These are phyloP conservation scores for Pleurotus salmoneostramineus DNA, from an alignment of 768 basidiomycete species.

Conservation along the genomic window DNA sequence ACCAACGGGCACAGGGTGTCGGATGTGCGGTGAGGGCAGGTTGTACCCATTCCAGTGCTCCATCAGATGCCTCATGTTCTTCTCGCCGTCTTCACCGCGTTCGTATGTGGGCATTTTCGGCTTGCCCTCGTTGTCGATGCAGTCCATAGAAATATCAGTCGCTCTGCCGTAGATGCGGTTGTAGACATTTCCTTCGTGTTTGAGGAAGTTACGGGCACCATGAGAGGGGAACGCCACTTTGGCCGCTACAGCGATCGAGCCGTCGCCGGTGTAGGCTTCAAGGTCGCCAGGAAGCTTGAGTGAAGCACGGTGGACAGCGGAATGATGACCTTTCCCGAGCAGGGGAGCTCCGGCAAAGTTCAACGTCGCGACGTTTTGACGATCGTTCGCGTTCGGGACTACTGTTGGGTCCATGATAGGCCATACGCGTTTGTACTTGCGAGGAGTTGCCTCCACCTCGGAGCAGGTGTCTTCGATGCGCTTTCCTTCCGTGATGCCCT, in stretches of 20 bases:
- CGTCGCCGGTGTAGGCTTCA: slow-evolving; percentile 15
- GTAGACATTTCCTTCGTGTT: slow-evolving; percentile 29
- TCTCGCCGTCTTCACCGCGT: background rate
- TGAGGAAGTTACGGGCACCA: slow-evolving; percentile 20
- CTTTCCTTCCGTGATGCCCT: slow-evolving; percentile 6
- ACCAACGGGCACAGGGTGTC: slow-evolving; percentile 27
- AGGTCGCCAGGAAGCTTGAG: slow-evolving; percentile 33
- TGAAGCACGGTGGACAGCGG: slow-evolving; percentile 31
- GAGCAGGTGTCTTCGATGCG: background rate
- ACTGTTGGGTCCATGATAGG: slow-evolving; percentile 6
- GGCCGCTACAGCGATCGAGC: slow-evolving; percentile 26
- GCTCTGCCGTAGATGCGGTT: slow-evolving; percentile 14
- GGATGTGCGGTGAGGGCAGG: slow-evolving; percentile 19
- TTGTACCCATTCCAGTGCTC: slow-evolving; percentile 32
- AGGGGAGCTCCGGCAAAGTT: slow-evolving; percentile 15
- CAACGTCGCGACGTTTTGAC: slow-evolving; percentile 7
- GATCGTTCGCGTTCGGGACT: background rate
- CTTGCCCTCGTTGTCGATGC: background rate
- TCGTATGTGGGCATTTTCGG: background rate
- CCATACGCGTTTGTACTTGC: slow-evolving; percentile 15
- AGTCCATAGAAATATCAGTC: background rate
- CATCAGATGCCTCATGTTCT: slow-evolving; percentile 16
- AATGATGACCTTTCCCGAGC: slow-evolving; percentile 18
- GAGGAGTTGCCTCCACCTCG: background rate
- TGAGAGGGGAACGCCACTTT: slow-evolving; percentile 28